Percentiles rank a stretch among this genome's conserved stretches.
Evolutionary conservation across 805 yeast genomes (phyloP).

Genomic region (Yarrowia sp.): DNA sequence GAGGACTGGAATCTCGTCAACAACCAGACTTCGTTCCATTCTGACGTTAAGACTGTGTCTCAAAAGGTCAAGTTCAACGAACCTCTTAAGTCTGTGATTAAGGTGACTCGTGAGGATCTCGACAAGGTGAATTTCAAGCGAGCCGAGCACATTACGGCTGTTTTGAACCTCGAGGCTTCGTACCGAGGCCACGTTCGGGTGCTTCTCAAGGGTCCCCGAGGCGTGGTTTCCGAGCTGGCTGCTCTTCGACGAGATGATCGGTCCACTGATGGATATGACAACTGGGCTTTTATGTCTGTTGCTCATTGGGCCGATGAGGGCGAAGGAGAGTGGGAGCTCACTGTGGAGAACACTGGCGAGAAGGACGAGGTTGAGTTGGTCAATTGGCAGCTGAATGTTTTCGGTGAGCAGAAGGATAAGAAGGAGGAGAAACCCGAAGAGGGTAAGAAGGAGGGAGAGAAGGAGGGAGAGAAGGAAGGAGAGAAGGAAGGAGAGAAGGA

Average conservation of each 20-base stretch:
- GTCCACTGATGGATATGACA: conserved; percentile 54
- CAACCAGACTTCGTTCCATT: conserved; percentile 81
- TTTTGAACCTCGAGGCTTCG: conserved; percentile 62
- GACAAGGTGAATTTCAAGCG: conserved; percentile 57
- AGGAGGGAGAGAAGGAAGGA: too few species aligned
- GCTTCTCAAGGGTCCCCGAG: conserved; percentile 68
- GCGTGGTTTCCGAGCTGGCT: conserved; percentile 71
- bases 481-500: background rate
- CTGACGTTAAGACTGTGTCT: conserved; percentile 40
- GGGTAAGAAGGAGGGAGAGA: conserved; percentile 25
- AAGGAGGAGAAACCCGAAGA: conserved; percentile 42
- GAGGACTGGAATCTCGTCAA: conserved; percentile 76
- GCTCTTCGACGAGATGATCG: conserved; percentile 59
- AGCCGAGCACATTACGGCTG: conserved; percentile 82
- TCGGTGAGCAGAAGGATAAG: conserved; percentile 72
- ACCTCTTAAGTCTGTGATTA: conserved; percentile 34
- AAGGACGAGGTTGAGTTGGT: conserved; percentile 43
- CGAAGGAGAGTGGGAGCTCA: conserved; percentile 76
- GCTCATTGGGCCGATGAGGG: conserved; percentile 95
- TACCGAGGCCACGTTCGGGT: conserved; percentile 69
- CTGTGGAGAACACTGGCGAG: conserved; percentile 42
- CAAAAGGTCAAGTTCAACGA: conserved; percentile 30
- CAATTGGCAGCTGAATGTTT: conserved; percentile 73
- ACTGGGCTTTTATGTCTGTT: conserved; percentile 96
- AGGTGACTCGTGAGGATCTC: conserved; percentile 50